Evolutionary conservation across 192 early-diverging fungal species (phyloP).

Genomic region (Neocallimastix lanati): DNA sequence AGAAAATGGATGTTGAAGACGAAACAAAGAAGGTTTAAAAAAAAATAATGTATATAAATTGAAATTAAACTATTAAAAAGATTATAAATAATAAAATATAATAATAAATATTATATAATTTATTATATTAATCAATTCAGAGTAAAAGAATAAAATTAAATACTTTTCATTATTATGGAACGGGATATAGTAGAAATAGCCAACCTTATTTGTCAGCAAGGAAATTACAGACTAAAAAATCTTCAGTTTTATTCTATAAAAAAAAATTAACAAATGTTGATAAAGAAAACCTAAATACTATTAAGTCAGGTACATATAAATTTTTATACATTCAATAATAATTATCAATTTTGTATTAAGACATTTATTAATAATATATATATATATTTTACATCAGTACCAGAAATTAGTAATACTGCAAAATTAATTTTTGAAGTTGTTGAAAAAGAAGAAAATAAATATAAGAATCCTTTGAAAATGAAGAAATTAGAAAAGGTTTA

Average conservation of each 20-base stretch:
- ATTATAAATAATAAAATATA: no score
- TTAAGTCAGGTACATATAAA: background rate
- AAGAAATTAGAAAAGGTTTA: background rate
- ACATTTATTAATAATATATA: no score
- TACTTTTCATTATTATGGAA: background rate
- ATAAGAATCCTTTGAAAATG: background rate
- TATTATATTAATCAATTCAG: background rate
- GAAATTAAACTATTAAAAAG: no score
- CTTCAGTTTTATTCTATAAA: background rate
- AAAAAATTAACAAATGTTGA: background rate
- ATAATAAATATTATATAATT: no score
- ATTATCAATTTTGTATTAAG: no score
- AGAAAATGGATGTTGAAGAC: no score
- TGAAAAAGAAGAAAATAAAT: background rate
- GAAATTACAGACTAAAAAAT: background rate
- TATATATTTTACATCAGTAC: no score
- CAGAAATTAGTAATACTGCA: background rate
- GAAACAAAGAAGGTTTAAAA: no score
- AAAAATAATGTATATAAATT: no score
- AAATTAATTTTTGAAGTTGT: background rate
- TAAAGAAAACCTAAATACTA: background rate
- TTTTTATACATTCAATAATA: background rate
- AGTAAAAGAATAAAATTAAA: background rate
- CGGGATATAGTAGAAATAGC: background rate
- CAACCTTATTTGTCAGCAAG: background rate